Percentiles rank a stretch among this genome's conserved stretches.
Conservation (phyloP, 2,329 filamentous ascomycete species). For the Epichloe hybrida region DNA sequence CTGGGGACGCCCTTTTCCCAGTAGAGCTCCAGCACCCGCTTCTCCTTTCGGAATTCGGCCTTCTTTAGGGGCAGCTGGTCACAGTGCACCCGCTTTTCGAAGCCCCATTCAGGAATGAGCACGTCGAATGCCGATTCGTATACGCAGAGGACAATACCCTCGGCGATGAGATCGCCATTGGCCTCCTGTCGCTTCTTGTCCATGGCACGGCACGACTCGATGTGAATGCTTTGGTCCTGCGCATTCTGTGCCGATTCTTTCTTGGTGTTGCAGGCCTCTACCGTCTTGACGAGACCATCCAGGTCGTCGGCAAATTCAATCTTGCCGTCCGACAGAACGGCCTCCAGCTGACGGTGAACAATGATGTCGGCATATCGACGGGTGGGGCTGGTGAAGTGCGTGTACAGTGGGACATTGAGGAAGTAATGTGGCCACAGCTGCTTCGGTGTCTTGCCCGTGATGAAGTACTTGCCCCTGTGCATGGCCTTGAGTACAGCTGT, state of each 20-base stretch:
- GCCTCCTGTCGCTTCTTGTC: constrained; percentile 78
- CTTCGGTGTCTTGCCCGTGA: constrained; percentile 64
- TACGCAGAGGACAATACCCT: constrained; percentile 91
- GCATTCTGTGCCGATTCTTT: constrained; percentile 96
- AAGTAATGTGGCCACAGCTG: constrained; percentile 80
- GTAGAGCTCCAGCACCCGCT: constrained; percentile 87
- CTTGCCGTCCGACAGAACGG: constrained; percentile 66
- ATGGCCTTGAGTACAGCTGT: constrained; percentile 89
- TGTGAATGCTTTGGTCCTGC: constrained; percentile 97
- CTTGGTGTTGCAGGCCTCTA: constrained; percentile 95
- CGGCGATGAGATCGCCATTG: constrained; percentile 84
- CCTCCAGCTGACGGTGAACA: constrained; percentile 88
- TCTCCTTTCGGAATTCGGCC: constrained; percentile 97
- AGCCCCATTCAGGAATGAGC: constrained; percentile 93
- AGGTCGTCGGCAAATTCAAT: constrained; percentile 81
- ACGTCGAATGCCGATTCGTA: constrained; percentile 99
- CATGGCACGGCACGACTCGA: constrained; percentile 92
- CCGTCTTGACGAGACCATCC: constrained; percentile 79
- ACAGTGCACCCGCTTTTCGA: constrained; percentile 98
- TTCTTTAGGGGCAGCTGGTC: constrained; percentile 97
- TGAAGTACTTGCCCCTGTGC: constrained; percentile 90
- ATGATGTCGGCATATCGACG: constrained; percentile 90
- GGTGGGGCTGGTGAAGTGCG: constrained; percentile 92
- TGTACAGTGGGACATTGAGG: constrained; percentile 85
- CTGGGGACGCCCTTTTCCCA: constrained; percentile 99